Conservation (phyloP, 2,329 filamentous ascomycete genomes). For the Blastomyces silverae region DNA sequence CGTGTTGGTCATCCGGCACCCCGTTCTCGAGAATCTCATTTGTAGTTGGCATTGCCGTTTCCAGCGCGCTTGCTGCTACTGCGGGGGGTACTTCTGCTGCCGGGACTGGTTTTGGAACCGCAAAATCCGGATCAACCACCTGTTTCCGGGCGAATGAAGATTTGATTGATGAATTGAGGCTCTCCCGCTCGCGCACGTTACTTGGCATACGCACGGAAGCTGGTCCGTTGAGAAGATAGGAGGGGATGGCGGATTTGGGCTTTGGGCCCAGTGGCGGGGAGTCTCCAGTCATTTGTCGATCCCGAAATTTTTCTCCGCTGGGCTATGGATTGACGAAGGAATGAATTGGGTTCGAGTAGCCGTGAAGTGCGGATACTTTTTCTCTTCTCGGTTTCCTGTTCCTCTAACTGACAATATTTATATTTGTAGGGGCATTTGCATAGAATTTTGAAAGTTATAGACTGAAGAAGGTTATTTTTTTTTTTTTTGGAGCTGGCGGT, state of each 20-base stretch:
- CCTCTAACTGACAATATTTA: background rate
- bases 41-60: background rate
- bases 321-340: background rate
- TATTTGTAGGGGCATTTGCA: background rate
- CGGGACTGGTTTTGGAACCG: slow-evolving; percentile 14
- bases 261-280: slow-evolving; percentile 40
- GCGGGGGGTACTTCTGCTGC: background rate
- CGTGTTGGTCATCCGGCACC: background rate
- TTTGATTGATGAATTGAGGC: slow-evolving; percentile 53
- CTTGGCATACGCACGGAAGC: slow-evolving; percentile 47
- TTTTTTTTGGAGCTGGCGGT: too few relatives aligned
- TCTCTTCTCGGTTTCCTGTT: background rate
- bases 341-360: background rate
- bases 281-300: slow-evolving; percentile 35
- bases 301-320: background rate
- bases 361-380: background rate
- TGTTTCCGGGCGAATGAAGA: slow-evolving; percentile 49
- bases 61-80: background rate
- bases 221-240: slow-evolving; percentile 52
- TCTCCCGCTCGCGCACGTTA: slow-evolving; percentile 51
- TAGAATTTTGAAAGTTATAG: too few relatives aligned
- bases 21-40: slow-evolving; percentile 1
- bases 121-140: slow-evolving; percentile 37
- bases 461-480: too few relatives aligned
- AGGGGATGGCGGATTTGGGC: slow-evolving; percentile 49